Evolutionary conservation across 306 rosid genomes (phyloP).

Genomic region (Trifolium subterraneum): DNA sequence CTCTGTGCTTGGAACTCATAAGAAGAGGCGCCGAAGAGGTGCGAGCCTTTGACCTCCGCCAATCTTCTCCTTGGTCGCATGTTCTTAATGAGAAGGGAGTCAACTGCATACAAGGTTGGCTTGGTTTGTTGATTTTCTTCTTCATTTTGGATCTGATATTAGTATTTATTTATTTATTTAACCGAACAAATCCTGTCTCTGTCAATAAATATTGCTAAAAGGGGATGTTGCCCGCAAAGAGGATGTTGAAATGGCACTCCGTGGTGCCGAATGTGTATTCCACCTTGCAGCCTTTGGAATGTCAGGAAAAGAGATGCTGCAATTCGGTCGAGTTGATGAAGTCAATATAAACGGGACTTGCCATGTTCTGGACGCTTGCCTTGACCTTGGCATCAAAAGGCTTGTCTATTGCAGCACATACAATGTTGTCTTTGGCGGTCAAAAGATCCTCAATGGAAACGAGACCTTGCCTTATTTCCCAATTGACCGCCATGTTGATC

Average conservation of each 20-base stretch:
- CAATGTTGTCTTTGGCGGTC: constrained; percentile 86
- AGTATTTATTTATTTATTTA: neutral
- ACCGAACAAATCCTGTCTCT: neutral
- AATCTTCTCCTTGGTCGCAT: constrained; percentile 63
- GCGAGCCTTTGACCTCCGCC: constrained; percentile 75
- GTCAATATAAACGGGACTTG: constrained; percentile 90
- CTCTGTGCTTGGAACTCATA: constrained; percentile 82
- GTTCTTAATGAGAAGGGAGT: constrained; percentile 62
- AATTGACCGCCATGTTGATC: constrained; percentile 72
- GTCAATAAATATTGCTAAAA: neutral
- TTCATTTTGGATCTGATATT: neutral
- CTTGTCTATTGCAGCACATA: constrained; percentile 88
- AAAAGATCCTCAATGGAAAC: constrained; percentile 71
- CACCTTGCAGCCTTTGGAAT: constrained; percentile 86
- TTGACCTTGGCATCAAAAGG: constrained; percentile 63
- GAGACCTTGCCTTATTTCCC: constrained; percentile 83
- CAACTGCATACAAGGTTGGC: constrained; percentile 66
- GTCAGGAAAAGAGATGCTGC: constrained; percentile 97
- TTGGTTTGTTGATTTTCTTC: neutral
- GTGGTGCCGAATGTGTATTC: constrained; percentile 82
- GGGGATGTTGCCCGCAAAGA: constrained; percentile 71
- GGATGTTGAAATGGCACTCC: constrained; percentile 74
- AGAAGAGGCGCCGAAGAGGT: constrained; percentile 79
- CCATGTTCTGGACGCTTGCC: constrained; percentile 75
- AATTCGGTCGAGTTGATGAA: constrained; percentile 72